These are phyloP conservation scores for Cryptococcus sp. DNA, from an alignment of 1,284 basidiomycete species.

Conservation along the genomic window DNA sequence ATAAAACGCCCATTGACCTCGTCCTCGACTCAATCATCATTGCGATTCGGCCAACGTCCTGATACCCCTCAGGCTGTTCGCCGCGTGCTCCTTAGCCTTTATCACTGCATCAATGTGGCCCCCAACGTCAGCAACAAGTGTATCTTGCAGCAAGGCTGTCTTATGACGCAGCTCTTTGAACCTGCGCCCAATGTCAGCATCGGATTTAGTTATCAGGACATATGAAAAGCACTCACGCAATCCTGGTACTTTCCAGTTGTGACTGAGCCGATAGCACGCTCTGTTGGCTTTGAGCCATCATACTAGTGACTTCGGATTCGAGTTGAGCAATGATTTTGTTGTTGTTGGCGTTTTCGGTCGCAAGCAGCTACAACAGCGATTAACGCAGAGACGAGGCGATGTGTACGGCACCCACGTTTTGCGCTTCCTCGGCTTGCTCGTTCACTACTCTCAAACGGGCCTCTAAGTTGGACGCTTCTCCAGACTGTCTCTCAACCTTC, in stretches of 20 bases:
- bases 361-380: constrained; percentile 33
- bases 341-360: constrained; percentile 34
- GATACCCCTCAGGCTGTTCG: constrained; percentile 42
- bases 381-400: background rate
- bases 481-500: constrained; percentile 56
- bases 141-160: constrained; percentile 42
- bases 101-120: constrained; percentile 46
- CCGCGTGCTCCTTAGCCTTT: constrained; percentile 48
- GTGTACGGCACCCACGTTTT: constrained; percentile 61
- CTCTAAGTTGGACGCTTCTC: constrained; percentile 68
- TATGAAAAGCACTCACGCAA: constrained; percentile 37
- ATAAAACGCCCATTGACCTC: no score
- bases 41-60: constrained; percentile 45
- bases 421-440: constrained; percentile 74
- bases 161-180: constrained; percentile 48
- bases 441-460: constrained; percentile 51
- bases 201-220: constrained; percentile 1
- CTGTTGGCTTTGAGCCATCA: constrained; percentile 43
- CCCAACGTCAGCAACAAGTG: constrained; percentile 37
- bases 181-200: constrained; percentile 19
- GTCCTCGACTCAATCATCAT: constrained; percentile 1
- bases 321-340: constrained; percentile 40
- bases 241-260: constrained; percentile 41
- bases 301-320: constrained; percentile 41
- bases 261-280: constrained; percentile 40